Evolutionary conservation across 257 asterid genomes (phyloP).

Genomic region (Solanum commersonii): DNA sequence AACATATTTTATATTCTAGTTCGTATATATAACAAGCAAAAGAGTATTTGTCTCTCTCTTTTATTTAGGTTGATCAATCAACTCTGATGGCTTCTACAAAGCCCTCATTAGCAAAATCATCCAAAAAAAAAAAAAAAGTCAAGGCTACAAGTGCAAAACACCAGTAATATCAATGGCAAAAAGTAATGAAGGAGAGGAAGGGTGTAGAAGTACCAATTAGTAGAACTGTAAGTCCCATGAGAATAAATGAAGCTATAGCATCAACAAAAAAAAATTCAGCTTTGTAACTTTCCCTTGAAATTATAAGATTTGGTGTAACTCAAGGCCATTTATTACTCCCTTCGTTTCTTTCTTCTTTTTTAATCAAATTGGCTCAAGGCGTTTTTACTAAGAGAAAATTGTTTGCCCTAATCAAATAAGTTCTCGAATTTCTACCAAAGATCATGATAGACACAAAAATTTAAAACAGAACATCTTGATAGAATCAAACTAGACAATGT

Average conservation of each 20-base stretch:
- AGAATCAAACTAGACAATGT: neutral
- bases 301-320: neutral
- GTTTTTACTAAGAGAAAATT: rapidly evolving
- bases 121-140: neutral
- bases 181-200: neutral
- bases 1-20: neutral
- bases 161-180: neutral
- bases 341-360: no score
- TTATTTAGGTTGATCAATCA: neutral
- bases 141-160: neutral
- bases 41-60: neutral
- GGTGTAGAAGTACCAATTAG: neutral
- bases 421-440: neutral
- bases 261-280: neutral
- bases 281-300: neutral
- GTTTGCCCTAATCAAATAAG: neutral
- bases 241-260: neutral
- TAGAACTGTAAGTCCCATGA: neutral
- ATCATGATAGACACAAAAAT: neutral
- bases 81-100: neutral
- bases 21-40: neutral
- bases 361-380: neutral
- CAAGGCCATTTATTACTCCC: neutral
- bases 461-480: rapidly evolving
- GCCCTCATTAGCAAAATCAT: neutral